Conservation (phyloP, 2,329 filamentous ascomycete genomes). For the Colletotrichum simmondsii region DNA sequence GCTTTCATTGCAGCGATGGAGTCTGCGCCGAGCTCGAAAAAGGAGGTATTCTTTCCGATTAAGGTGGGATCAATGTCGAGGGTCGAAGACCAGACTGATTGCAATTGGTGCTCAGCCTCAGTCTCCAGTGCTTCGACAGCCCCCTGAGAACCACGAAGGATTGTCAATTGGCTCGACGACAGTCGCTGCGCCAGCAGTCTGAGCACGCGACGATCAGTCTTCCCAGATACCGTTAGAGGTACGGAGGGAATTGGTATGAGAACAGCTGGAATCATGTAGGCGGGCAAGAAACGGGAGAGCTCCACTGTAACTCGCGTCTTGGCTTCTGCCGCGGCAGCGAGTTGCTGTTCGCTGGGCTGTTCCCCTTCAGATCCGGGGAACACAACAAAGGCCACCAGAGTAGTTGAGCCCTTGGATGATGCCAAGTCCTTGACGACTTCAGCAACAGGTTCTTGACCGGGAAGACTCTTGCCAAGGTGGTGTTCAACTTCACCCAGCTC, state of each 20-base stretch:
- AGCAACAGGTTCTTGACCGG: too few species aligned
- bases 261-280: neutral
- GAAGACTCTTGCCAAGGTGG: neutral
- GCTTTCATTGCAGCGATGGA: neutral
- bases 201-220: too few species aligned
- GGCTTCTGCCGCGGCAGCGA: too few species aligned
- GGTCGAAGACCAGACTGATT: neutral
- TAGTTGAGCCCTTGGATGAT: too few species aligned
- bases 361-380: too few species aligned
- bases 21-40: neutral
- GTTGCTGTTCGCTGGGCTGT: too few species aligned
- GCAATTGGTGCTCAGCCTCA: neutral
- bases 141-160: neutral
- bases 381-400: too few species aligned
- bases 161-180: neutral
- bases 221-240: too few species aligned
- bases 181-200: too few species aligned
- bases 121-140: neutral
- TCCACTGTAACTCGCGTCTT: too few species aligned
- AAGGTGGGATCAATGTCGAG: neutral
- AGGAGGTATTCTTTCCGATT: neutral
- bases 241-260: neutral
- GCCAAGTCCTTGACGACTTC: too few species aligned
- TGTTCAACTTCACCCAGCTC: conserved; percentile 54
- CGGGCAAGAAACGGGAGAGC: neutral